Conservation (phyloP, 179 eudicot species). For the Patellifolia procumbens region DNA sequence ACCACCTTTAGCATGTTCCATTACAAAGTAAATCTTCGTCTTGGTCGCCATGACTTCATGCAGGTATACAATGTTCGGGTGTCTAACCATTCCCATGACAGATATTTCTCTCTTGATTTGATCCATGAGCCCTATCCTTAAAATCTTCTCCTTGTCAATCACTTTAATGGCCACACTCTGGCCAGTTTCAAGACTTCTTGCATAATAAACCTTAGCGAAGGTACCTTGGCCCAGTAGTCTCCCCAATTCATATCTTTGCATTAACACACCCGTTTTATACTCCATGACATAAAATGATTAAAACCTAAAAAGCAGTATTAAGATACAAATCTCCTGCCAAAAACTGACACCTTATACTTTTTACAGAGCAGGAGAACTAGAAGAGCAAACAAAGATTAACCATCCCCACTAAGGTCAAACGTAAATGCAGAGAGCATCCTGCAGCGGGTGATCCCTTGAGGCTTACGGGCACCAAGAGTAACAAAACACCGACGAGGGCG, state of each 20-base stretch:
- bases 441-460: neutral
- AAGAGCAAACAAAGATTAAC: neutral
- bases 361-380: neutral
- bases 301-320: neutral
- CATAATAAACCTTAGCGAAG: constrained; percentile 36
- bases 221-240: constrained; percentile 37
- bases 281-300: constrained; percentile 17
- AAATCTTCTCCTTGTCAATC: constrained; percentile 35
- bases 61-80: constrained; percentile 31
- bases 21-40: constrained; percentile 36
- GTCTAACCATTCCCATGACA: constrained; percentile 36
- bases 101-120: constrained; percentile 38
- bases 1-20: constrained; percentile 40
- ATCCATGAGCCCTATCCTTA: constrained; percentile 32
- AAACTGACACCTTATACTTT: neutral
- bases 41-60: constrained; percentile 43
- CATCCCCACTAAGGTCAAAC: neutral
- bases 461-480: neutral
- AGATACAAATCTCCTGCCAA: neutral
- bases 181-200: constrained; percentile 29
- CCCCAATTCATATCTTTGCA: constrained; percentile 36
- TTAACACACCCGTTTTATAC: constrained; percentile 20
- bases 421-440: neutral
- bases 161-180: constrained; percentile 38
- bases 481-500: constrained; percentile 6